These are phyloP conservation scores for Eucalyptus curtisii DNA, from an alignment of 345 rosid genomes.

Conservation along the genomic window DNA sequence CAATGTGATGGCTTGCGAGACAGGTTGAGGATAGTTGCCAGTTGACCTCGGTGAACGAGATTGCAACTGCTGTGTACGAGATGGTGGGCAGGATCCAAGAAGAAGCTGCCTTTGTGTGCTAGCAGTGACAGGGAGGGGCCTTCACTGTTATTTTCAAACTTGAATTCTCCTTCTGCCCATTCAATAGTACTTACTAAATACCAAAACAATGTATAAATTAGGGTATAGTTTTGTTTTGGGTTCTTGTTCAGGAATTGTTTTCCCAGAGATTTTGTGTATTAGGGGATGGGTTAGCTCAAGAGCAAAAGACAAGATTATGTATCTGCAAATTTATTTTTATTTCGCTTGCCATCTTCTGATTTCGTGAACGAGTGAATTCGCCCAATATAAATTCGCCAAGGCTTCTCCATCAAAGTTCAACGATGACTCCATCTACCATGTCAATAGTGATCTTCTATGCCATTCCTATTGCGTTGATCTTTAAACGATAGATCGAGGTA, in stretches of 20 bases:
- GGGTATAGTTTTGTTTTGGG: neutral
- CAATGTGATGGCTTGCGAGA: neutral
- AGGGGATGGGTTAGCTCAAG: neutral
- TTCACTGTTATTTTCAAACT: neutral
- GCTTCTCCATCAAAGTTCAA: neutral
- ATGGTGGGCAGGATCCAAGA: slow-evolving; percentile 33
- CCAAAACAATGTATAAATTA: neutral
- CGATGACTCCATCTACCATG: neutral
- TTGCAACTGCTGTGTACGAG: slow-evolving; percentile 40
- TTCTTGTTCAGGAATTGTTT: neutral
- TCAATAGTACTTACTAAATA: neutral
- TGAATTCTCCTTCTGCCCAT: neutral
- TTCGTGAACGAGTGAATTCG: neutral
- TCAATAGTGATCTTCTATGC: neutral
- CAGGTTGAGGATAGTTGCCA: slow-evolving; percentile 48
- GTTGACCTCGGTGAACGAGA: slow-evolving; percentile 27
- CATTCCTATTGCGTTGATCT: neutral
- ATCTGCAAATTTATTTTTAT: neutral
- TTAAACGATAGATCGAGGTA: neutral
- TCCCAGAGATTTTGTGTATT: neutral
- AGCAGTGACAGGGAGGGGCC: neutral
- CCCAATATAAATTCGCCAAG: neutral
- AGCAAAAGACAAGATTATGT: neutral
- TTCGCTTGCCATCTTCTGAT: neutral
- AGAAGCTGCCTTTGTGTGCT: neutral